These are phyloP conservation scores for Monosporozyma solicola DNA, from an alignment of 805 yeast genomes.

Conservation along the genomic window DNA sequence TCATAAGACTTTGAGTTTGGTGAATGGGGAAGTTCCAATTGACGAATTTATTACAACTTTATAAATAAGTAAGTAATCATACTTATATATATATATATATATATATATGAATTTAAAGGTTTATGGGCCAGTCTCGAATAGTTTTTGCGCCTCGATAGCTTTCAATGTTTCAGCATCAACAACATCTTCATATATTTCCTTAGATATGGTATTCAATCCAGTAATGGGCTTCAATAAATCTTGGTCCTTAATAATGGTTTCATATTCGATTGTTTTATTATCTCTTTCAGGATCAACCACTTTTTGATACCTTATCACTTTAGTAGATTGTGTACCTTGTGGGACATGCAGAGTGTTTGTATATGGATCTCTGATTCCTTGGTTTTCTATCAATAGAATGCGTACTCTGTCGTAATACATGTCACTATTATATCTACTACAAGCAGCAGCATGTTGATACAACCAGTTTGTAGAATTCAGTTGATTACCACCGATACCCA, in stretches of 20 bases:
- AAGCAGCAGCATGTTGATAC: constrained; percentile 72
- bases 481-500: constrained; percentile 17
- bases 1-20: constrained; percentile 37
- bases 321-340: constrained; percentile 60
- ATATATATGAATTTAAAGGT: not conserved
- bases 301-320: constrained; percentile 22
- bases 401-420: constrained; percentile 50
- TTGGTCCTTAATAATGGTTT: constrained; percentile 39
- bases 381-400: constrained; percentile 34
- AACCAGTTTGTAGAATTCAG: constrained; percentile 73
- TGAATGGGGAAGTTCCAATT: constrained; percentile 34
- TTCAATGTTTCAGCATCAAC: constrained; percentile 47
- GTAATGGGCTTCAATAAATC: constrained; percentile 43
- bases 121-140: constrained; percentile 32
- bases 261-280: constrained; percentile 34
- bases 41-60: constrained; percentile 11
- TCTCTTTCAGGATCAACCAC: constrained; percentile 15
- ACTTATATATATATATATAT: not conserved
- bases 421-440: constrained; percentile 59
- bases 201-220: constrained; percentile 55
- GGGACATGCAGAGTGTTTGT: constrained; percentile 80
- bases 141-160: constrained; percentile 58
- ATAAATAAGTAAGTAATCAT: not conserved
- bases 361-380: constrained; percentile 70
- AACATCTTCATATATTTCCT: constrained; percentile 47